These are phyloP conservation scores for Fragaria iinumae DNA, from an alignment of 306 rosid species.

Conservation along the genomic window DNA sequence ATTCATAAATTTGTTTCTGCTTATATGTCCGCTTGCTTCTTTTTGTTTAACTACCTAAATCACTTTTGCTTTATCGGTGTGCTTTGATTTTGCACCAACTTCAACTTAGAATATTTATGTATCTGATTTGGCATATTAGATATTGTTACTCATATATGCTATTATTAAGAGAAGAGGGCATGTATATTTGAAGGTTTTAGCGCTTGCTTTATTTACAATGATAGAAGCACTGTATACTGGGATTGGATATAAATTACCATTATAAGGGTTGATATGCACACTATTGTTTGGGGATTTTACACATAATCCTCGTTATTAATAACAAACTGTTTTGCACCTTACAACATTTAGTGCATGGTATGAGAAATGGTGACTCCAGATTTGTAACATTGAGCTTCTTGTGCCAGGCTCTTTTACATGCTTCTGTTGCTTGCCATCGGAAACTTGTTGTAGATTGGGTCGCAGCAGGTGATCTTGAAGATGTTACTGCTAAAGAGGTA, in stretches of 20 bases:
- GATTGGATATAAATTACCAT: neutral
- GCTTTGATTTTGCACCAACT: neutral
- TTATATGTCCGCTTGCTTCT: neutral
- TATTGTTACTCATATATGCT: neutral
- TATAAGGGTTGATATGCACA: neutral
- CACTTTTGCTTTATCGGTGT: neutral
- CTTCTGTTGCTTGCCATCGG: constrained; percentile 59
- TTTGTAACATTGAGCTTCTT: constrained; percentile 27
- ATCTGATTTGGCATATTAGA: neutral
- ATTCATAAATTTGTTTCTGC: neutral
- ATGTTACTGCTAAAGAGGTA: constrained; percentile 53
- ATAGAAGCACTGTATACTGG: neutral
- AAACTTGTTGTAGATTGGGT: constrained; percentile 81
- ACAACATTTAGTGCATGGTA: neutral
- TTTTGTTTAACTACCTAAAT: neutral
- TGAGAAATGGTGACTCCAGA: constrained; percentile 9
- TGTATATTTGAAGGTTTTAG: neutral
- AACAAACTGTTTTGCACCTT: neutral
- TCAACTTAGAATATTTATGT: neutral
- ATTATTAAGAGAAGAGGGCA: no score
- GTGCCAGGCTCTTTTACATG: constrained; percentile 79
- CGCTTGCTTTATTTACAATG: neutral
- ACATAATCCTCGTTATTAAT: neutral
- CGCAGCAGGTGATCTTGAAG: constrained; percentile 82
- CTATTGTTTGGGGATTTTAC: neutral